Conservation (phyloP, 306 rosid species). For the Cicer arietinum region DNA sequence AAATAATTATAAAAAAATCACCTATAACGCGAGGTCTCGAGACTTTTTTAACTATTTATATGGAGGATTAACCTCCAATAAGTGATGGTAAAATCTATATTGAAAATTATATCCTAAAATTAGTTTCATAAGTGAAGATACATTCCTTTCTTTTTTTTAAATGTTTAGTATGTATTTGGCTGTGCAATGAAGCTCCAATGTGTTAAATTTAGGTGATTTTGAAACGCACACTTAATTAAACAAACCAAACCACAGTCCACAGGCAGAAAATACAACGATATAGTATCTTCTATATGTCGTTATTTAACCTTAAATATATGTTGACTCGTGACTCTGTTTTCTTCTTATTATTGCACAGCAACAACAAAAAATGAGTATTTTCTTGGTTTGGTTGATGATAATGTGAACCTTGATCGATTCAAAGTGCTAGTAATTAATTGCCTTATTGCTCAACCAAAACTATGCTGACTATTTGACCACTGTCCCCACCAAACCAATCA, state of each 20-base stretch:
- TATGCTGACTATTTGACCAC: constrained; percentile 38
- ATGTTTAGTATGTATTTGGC: too few relatives aligned
- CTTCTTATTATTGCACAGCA: not conserved
- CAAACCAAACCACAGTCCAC: not conserved
- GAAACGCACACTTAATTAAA: not conserved
- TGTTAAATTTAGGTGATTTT: too few relatives aligned
- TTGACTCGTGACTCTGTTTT: constrained; percentile 1
- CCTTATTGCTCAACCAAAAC: not conserved
- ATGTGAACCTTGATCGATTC: not conserved
- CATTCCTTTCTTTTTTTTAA: too few relatives aligned
- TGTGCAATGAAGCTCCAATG: too few relatives aligned
- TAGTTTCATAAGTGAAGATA: too few relatives aligned
- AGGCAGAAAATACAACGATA: not conserved
- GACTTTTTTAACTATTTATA: too few relatives aligned
- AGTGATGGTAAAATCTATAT: too few relatives aligned
- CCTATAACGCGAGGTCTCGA: rapidly evolving
- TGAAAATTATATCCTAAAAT: too few relatives aligned
- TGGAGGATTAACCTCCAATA: too few relatives aligned
- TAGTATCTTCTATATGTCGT: too few relatives aligned
- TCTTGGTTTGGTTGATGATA: not conserved
- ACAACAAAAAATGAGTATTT: not conserved
- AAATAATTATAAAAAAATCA: too few relatives aligned
- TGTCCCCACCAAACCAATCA: constrained; percentile 7
- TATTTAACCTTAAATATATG: not conserved
- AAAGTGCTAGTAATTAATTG: not conserved